phyloP scores from a whole-genome alignment of 345 rosid genomes.

The Capsella bursapastoris region DNA sequence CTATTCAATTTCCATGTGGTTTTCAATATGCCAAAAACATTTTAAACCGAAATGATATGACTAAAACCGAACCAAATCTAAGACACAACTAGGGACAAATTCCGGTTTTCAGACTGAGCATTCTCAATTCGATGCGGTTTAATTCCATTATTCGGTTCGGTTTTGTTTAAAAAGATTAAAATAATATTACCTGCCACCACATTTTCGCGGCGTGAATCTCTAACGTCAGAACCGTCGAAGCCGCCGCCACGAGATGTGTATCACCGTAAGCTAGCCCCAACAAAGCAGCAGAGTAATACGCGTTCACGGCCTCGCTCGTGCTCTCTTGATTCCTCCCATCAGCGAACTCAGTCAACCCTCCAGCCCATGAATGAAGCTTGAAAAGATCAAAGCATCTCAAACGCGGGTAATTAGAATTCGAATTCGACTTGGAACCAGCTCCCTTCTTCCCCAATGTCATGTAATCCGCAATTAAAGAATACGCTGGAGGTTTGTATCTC shows the following conservation, averaged over 20 bases:
- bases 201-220: slow-evolving; percentile 89
- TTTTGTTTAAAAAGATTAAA: too few species aligned
- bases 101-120: not conserved
- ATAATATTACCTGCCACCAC: slow-evolving; percentile 78
- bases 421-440: not conserved
- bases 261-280: slow-evolving; percentile 96
- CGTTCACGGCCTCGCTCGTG: slow-evolving; percentile 93
- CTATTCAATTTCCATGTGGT: not conserved
- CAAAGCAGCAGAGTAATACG: slow-evolving; percentile 88
- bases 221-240: slow-evolving; percentile 68
- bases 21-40: too few species aligned
- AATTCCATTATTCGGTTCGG: too few species aligned
- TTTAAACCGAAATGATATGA: not conserved
- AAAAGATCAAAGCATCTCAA: slow-evolving; percentile 89
- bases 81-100: not conserved
- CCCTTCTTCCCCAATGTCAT: slow-evolving; percentile 64
- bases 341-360: slow-evolving; percentile 81
- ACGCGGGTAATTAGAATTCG: slow-evolving; percentile 64
- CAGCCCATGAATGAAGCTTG: slow-evolving; percentile 96
- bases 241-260: slow-evolving; percentile 64
- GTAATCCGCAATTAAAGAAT: slow-evolving; percentile 79
- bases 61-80: not conserved
- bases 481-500: slow-evolving; percentile 79
- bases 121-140: not conserved
- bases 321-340: slow-evolving; percentile 95